A percentile compares a stretch with the other conserved stretches of the same genome.
Evolutionary conservation across 2,329 filamentous ascomycete species (phyloP).

Genomic region (Raffaelea albimanens): DNA sequence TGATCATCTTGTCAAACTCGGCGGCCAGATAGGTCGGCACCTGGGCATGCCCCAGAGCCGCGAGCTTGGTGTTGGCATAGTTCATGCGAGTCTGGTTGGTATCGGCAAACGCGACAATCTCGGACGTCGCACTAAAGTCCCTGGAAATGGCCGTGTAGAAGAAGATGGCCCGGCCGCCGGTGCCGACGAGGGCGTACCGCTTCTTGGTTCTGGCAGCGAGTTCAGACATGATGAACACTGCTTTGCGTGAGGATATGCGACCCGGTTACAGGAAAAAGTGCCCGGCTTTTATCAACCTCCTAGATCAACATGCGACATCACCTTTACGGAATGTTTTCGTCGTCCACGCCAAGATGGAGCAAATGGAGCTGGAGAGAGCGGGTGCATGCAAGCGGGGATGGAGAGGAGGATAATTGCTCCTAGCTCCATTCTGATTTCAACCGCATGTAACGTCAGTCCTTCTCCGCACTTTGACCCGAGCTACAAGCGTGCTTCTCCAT

Average conservation of each 20-base stretch:
- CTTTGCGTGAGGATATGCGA: too few species aligned
- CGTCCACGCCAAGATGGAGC: too few species aligned
- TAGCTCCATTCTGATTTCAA: too few species aligned
- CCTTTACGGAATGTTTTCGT: too few species aligned
- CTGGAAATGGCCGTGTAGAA: slow-evolving; percentile 33
- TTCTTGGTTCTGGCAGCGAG: background rate
- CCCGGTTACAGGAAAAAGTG: too few species aligned
- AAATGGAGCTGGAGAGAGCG: too few species aligned
- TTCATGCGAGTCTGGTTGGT: slow-evolving; percentile 35
- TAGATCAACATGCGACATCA: background rate
- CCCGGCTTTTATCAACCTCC: background rate
- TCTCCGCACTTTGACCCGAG: too few species aligned
- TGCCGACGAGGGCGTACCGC: slow-evolving; percentile 30
- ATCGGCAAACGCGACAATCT: slow-evolving; percentile 33
- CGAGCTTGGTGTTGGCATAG: slow-evolving; percentile 28
- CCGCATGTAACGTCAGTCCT: too few species aligned
- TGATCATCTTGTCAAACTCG: slow-evolving; percentile 36
- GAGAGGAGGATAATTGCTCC: too few species aligned
- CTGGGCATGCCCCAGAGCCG: slow-evolving; percentile 21
- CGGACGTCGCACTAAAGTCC: slow-evolving; percentile 26
- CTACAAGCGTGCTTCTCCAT: too few species aligned
- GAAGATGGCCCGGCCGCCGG: slow-evolving; percentile 32
- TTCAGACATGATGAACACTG: background rate
- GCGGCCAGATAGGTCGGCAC: slow-evolving; percentile 33
- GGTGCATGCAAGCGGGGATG: too few species aligned